Evolutionary conservation across 2,329 filamentous ascomycete genomes (phyloP), one percentile per base, ranked within the genome.

Genomic region (Penicillium sclerotiorum): DNA sequence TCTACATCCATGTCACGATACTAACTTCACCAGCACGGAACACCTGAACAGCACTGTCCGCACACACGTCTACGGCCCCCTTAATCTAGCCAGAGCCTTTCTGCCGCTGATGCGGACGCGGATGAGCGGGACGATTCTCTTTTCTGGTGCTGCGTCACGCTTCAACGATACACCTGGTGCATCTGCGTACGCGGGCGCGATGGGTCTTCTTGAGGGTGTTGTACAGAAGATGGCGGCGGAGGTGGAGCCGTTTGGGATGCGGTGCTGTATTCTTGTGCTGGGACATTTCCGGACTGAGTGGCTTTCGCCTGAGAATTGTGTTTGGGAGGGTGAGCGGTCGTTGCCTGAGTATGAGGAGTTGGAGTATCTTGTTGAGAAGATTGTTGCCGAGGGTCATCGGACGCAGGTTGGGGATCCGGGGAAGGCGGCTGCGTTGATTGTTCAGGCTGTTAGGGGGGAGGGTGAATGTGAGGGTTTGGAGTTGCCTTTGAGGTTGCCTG

Each of bases 371-470:
- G 13, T 45, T 23, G 11, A 15, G 22, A 13, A 36, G n/a, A 27
- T 27, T 9, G 8, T 20, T 13, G 23, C 13, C 5, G 18, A 8
- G 21, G 30, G 17, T 2, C 9, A 35, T 8, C 30, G 42, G 21
- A 45, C 28, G 13, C 30, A 45, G 42, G 18, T 28, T 8, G 32
- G 42, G 20, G 30, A 45, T 45, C 42, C 42, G 8, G 3, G 8
- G n/a, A 37, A 35, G 42, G 42, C 30, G 4, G 32, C 27, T 37
- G 15, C 18, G 15, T 27, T 45, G 8, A 23, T 36, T 20, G 22
- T 45, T 37, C 30, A 45, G 13, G 42, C 42, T 25, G 42, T 45
- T 17, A 21, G 42, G 18, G 32, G 42, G 9, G 42, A 45, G 22
- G 32, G 38, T 6, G 12, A 9, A 11, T 41, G 38, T 20, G 22